Conservation (phyloP, 176 grass and related monocot species). For the Thalia dealbata region DNA sequence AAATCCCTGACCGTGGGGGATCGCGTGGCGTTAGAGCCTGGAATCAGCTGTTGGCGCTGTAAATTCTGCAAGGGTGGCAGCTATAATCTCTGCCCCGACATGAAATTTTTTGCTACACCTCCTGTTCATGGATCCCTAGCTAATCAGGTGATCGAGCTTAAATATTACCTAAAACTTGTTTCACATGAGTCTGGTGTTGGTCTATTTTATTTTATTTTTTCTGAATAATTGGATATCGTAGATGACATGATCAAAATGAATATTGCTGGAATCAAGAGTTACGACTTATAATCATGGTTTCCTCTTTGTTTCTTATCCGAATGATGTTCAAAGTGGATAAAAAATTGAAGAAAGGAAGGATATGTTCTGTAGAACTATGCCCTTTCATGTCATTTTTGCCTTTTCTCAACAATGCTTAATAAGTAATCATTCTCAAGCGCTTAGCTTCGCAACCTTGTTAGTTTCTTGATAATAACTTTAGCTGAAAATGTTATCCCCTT, state of each 20-base stretch:
- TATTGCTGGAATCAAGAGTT: not conserved
- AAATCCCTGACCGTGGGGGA: conserved; percentile 43
- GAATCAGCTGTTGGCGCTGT: conserved; percentile 84
- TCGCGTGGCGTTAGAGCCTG: conserved; percentile 75
- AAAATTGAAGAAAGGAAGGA: not conserved
- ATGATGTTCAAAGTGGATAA: not conserved
- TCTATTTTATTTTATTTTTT: not conserved
- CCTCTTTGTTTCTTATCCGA: not conserved
- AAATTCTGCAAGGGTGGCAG: conserved; percentile 80
- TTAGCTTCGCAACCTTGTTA: not conserved
- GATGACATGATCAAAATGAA: not conserved
- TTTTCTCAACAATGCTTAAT: not conserved
- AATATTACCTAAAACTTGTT: not conserved
- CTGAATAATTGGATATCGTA: not conserved
- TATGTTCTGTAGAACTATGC: too few relatives aligned
- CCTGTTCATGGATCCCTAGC: conserved; percentile 77
- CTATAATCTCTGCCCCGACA: conserved; percentile 85
- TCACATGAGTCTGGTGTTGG: not conserved
- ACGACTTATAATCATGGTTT: not conserved
- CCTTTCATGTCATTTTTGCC: not conserved
- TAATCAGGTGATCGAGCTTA: conserved; percentile 37
- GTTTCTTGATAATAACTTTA: not conserved
- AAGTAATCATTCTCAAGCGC: not conserved
- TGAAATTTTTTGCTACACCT: conserved; percentile 83
- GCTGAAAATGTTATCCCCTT: not conserved